Evolutionary conservation across 1,284 basidiomycete genomes (phyloP).

Genomic region (Cryptococcus amylolentus): DNA sequence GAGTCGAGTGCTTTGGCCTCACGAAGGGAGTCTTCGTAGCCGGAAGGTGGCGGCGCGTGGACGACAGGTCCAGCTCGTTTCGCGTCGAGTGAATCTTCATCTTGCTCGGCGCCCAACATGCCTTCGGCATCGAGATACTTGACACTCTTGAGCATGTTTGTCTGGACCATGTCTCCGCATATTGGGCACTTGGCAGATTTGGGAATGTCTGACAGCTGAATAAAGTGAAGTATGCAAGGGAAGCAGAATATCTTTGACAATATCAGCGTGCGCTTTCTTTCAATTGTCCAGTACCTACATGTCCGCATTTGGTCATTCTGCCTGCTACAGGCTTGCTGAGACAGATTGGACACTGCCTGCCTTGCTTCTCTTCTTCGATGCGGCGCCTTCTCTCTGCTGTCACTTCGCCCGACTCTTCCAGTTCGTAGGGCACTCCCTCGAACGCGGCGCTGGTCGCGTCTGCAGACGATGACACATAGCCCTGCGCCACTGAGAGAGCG

Average conservation of each 20-base stretch:
- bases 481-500: slow-evolving; percentile 49
- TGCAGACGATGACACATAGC: slow-evolving; percentile 26
- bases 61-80: neutral
- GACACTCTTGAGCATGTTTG: slow-evolving; percentile 87
- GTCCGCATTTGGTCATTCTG: slow-evolving; percentile 95
- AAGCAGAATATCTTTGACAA: slow-evolving; percentile 71
- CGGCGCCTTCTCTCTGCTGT: slow-evolving; percentile 30
- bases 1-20: neutral
- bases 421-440: slow-evolving; percentile 22
- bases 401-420: slow-evolving; percentile 36
- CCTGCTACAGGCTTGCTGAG: slow-evolving; percentile 78
- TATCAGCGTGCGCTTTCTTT: neutral
- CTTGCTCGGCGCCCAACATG: slow-evolving; percentile 32
- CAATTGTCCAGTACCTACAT: slow-evolving; percentile 60
- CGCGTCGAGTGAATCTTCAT: slow-evolving; percentile 10
- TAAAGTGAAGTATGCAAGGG: slow-evolving; percentile 87
- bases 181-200: slow-evolving; percentile 92
- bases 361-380: slow-evolving; percentile 44
- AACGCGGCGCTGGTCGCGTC: slow-evolving; percentile 14
- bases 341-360: slow-evolving; percentile 87
- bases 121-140: slow-evolving; percentile 52
- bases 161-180: slow-evolving; percentile 89
- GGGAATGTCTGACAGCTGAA: slow-evolving; percentile 71
- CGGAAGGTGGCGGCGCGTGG: neutral
- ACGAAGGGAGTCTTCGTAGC: neutral